phyloP scores from a whole-genome alignment of 106 monocot species.

The Allium sativum region DNA sequence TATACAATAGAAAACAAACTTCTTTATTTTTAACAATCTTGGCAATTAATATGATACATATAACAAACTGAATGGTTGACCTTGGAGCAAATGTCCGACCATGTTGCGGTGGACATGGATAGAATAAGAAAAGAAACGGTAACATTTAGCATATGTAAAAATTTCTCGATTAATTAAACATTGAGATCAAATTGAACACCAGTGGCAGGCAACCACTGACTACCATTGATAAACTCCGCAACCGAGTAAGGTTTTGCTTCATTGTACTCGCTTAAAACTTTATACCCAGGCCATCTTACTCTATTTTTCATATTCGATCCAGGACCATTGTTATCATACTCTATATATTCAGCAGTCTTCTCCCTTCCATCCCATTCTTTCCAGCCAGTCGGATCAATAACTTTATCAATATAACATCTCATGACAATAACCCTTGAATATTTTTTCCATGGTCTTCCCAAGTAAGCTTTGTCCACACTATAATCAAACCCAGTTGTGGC shows the following conservation, averaged over 20 bases:
- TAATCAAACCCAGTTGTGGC: not conserved
- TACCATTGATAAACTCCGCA: constrained; percentile 1
- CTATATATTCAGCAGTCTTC: constrained; percentile 18
- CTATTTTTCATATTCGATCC: constrained; percentile 8
- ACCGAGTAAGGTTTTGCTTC: not conserved
- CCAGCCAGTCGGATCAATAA: constrained; percentile 25
- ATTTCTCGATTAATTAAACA: too few relatives aligned
- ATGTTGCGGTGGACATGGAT: too few relatives aligned
- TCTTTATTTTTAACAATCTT: too few relatives aligned
- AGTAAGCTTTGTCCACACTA: constrained; percentile 7
- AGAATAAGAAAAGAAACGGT: too few relatives aligned
- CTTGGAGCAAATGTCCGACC: too few relatives aligned
- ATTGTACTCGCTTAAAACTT: not conserved
- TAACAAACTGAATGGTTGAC: too few relatives aligned
- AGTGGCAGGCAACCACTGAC: constrained; percentile 1
- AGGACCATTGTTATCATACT: constrained; percentile 29
- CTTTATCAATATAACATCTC: constrained; percentile 16
- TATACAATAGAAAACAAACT: too few relatives aligned
- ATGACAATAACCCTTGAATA: constrained; percentile 34
- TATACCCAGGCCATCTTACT: constrained; percentile 19
- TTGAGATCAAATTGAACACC: constrained; percentile 10
- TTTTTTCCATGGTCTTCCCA: constrained; percentile 41
- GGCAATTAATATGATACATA: too few relatives aligned
- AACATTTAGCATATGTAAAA: too few relatives aligned
- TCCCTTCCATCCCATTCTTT: constrained; percentile 3